Evolutionary conservation across 2,329 filamentous ascomycete species (phyloP).

Genomic region (Dactylellina leptospora): DNA sequence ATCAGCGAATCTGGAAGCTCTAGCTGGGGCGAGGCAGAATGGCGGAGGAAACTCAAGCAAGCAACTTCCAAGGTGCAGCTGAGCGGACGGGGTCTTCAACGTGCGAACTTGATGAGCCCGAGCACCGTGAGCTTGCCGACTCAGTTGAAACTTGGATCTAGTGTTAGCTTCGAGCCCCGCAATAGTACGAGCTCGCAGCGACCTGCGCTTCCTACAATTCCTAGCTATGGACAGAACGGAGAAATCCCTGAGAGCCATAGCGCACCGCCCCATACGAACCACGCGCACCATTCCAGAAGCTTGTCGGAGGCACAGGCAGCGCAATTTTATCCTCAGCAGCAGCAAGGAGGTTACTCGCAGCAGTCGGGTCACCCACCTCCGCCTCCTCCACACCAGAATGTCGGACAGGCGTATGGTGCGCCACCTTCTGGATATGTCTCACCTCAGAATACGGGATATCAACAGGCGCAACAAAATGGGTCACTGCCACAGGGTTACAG

Average conservation of each 20-base stretch:
- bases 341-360: constrained; percentile 12
- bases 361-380: constrained; percentile 2
- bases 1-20: constrained; percentile 80
- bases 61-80: constrained; percentile 80
- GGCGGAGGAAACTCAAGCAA: constrained; percentile 85
- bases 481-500: not conserved
- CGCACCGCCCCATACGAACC: constrained; percentile 16
- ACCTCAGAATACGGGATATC: constrained; percentile 14
- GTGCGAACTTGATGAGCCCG: constrained; percentile 55
- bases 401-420: constrained; percentile 26
- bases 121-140: constrained; percentile 59
- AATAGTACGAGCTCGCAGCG: constrained; percentile 49
- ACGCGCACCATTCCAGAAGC: constrained; percentile 47
- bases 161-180: constrained; percentile 56
- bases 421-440: constrained; percentile 22
- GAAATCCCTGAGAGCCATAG: constrained; percentile 16
- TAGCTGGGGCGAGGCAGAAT: constrained; percentile 84
- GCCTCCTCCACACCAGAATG: constrained; percentile 13
- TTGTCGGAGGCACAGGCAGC: constrained; percentile 40
- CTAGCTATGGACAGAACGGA: constrained; percentile 24
- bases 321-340: constrained; percentile 34
- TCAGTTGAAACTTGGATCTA: constrained; percentile 60
- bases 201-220: constrained; percentile 53
- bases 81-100: constrained; percentile 57
- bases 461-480: not conserved